Conservation (phyloP, 1,284 basidiomycete genomes). For the Ceratobasidium sp. region DNA sequence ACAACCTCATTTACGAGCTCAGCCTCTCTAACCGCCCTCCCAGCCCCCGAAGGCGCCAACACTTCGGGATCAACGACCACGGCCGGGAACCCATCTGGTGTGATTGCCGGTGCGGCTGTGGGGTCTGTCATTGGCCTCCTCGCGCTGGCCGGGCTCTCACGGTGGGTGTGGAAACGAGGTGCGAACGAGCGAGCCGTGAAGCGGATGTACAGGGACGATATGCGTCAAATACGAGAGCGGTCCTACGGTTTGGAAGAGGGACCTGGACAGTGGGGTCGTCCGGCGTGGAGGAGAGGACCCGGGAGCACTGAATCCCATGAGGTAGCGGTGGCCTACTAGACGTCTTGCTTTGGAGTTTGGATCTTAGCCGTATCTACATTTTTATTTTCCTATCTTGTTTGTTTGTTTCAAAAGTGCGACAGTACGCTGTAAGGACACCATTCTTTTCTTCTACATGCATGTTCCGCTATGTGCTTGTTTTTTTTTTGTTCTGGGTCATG, state of each 20-base stretch:
- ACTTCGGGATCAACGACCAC: background rate
- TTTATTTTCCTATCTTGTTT: background rate
- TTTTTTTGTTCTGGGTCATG: background rate
- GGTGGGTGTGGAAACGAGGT: conserved; percentile 25
- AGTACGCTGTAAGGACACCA: background rate
- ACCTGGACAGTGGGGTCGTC: conserved; percentile 30
- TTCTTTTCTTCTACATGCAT: background rate
- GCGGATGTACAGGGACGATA: conserved; percentile 35
- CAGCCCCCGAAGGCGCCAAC: conserved; percentile 27
- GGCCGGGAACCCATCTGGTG: conserved; percentile 7
- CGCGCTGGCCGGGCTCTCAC: background rate
- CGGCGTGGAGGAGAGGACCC: conserved; percentile 19
- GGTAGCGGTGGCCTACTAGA: background rate
- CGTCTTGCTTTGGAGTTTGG: background rate
- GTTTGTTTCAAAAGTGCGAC: background rate
- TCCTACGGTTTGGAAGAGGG: conserved; percentile 27
- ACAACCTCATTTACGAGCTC: background rate
- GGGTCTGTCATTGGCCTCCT: conserved; percentile 3
- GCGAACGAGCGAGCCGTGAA: conserved; percentile 23
- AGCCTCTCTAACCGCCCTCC: conserved; percentile 19
- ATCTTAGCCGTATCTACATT: background rate
- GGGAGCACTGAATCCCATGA: conserved; percentile 26
- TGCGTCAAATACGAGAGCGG: conserved; percentile 24
- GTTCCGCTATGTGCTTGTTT: background rate
- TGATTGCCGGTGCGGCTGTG: conserved; percentile 19